Evolutionary conservation across 225 moss, liverwort and hornwort species (phyloP), one percentile per base, ranked within the genome.

Genomic region (Marchantia polymorpha): DNA sequence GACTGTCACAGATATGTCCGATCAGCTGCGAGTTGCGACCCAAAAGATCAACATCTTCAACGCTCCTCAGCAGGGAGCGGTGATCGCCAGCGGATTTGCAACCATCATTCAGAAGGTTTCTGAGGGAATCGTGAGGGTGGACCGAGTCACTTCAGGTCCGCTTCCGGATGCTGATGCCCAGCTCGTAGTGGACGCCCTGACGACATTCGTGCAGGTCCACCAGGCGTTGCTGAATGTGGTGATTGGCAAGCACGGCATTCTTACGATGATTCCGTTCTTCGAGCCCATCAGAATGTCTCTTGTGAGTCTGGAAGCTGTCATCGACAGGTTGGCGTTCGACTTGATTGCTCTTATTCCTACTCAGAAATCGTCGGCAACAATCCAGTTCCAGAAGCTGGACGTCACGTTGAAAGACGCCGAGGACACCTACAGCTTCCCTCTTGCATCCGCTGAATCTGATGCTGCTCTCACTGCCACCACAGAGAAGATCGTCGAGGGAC

Each of bases 121-220:
- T 8, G 72, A 74, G 7, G 59, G 59, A 60, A 80, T 74, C 13
- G 17, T 52, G 3, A 39, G 39, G 39, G 39, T 39, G 39, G 39
- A 39, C 39, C 39, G 39, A 39, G 79, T 78, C 7, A 80, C 83
- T 1, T 64, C 31, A 15, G 77, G 77, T 64, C 59, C 79, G 3
- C 82, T 87, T 2, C 27, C 30, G 0, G 80, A 86, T 27, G 76
- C 12, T 61, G 83, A 83, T 29, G 86, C 81, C n/a, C 8, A 59
- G 83, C 76, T 83, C 70, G 81, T 88, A 6, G 83, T 85, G 81
- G 22, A 74, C 7, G 47, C 64, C 12, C 39, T 39, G 39, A 39
- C 39, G 3, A 39, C 39, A 39, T 39, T 39, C 39, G 39, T 39
- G 39, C 39, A 68, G 52, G 72, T 83, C 0, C 88, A 88, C 53